Evolutionary conservation across 495 filamentous ascomycete species (phyloP).

Genomic region (Cudoniella acicularis): DNA sequence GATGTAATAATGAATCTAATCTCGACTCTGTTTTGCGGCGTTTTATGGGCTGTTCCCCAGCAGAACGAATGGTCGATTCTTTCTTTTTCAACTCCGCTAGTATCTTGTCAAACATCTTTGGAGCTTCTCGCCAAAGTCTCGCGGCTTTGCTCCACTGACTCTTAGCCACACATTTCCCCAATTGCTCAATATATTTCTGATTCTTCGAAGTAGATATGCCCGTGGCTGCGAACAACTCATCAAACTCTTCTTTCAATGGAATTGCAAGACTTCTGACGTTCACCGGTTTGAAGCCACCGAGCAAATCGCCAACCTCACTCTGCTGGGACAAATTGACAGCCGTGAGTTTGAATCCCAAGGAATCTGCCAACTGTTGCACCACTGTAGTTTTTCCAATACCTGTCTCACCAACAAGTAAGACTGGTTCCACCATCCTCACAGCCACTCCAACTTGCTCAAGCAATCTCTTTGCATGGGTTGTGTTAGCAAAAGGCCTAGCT

Average conservation of each 20-base stretch:
- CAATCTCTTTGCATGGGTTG: constrained; percentile 63
- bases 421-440: constrained; percentile 77
- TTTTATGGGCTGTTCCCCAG: constrained; percentile 67
- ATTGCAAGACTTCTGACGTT: constrained; percentile 83
- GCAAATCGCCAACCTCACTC: constrained; percentile 86
- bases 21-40: constrained; percentile 77
- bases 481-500: constrained; percentile 63
- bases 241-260: constrained; percentile 90
- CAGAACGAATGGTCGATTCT: constrained; percentile 31
- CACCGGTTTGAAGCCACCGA: constrained; percentile 95
- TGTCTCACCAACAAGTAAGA: constrained; percentile 93
- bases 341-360: constrained; percentile 75
- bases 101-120: constrained; percentile 76
- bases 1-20: constrained; percentile 47
- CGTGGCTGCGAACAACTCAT: constrained; percentile 77
- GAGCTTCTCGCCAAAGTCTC: constrained; percentile 82
- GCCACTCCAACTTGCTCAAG: constrained; percentile 84
- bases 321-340: constrained; percentile 96
- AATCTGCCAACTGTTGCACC: constrained; percentile 84
- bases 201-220: constrained; percentile 82
- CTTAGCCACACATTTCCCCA: constrained; percentile 73
- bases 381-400: constrained; percentile 97
- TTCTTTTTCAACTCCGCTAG: constrained; percentile 45
- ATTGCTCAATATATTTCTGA: constrained; percentile 72
- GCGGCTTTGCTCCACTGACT: constrained; percentile 81